A percentile compares a stretch with the other conserved stretches of the same genome.
These are phyloP conservation scores for Trametes polyzona DNA, from an alignment of 1,284 basidiomycete genomes.

Conservation along the genomic window DNA sequence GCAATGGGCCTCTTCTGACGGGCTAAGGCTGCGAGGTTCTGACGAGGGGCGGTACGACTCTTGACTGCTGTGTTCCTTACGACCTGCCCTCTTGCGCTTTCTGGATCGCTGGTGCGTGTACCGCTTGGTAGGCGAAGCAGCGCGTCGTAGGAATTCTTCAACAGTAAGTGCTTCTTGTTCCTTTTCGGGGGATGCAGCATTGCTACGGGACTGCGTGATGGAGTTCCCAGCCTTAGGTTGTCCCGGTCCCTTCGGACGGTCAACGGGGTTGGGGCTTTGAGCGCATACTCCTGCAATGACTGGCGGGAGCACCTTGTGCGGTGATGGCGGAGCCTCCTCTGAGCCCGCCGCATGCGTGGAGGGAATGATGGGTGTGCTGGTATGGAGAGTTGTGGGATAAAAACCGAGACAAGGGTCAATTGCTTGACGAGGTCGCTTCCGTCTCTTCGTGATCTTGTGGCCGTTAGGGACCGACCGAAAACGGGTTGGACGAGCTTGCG, in stretches of 20 bases:
- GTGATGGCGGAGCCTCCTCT: background rate
- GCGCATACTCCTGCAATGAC: background rate
- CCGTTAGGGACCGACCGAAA: background rate
- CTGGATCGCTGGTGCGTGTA: background rate
- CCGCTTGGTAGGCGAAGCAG: slow-evolving; percentile 2
- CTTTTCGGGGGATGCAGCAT: background rate
- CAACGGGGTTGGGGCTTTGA: background rate
- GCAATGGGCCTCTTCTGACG: background rate
- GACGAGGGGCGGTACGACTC: background rate
- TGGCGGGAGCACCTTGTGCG: no score
- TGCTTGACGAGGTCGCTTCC: slow-evolving; percentile 18
- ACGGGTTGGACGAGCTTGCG: background rate
- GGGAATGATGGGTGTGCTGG: background rate
- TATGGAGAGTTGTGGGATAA: slow-evolving; percentile 5
- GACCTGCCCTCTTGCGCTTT: background rate
- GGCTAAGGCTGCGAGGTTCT: background rate
- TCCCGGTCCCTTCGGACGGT: no score
- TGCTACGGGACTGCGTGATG: no score
- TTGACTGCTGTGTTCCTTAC: background rate
- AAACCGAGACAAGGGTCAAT: slow-evolving; percentile 27
- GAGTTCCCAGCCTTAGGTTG: no score
- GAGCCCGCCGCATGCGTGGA: background rate
- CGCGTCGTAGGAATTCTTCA: slow-evolving; percentile 25
- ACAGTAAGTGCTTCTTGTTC: slow-evolving; percentile 15
- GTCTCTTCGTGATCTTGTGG: slow-evolving; percentile 25